Conservation (phyloP, 2,329 filamentous ascomycete genomes). For the Metarhizium guizhouense region DNA sequence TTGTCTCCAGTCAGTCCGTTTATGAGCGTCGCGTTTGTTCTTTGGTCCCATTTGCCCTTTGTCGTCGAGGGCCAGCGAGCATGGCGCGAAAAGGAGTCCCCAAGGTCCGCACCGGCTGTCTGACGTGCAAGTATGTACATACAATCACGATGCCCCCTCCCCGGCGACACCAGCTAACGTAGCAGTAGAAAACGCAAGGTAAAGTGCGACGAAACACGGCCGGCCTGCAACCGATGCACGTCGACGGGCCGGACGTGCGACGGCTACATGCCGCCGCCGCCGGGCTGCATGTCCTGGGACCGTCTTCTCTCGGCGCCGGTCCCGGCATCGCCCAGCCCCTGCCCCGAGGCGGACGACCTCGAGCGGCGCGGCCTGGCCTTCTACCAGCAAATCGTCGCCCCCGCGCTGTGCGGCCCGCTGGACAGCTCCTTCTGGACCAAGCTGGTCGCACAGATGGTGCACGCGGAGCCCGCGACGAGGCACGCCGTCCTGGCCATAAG, state of each 20-base stretch:
- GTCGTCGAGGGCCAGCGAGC: neutral
- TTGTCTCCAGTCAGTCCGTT: no score
- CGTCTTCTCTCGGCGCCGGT: constrained; percentile 21
- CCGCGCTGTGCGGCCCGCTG: constrained; percentile 24
- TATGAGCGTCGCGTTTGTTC: no score
- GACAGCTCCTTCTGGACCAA: constrained; percentile 33
- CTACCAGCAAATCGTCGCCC: constrained; percentile 28
- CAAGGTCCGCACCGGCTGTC: constrained; percentile 38
- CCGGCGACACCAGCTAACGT: constrained; percentile 13
- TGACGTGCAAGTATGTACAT: constrained; percentile 40
- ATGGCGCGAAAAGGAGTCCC: constrained; percentile 17
- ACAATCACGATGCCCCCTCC: no score
- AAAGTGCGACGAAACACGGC: constrained; percentile 48
- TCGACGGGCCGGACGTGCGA: constrained; percentile 45
- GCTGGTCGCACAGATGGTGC: constrained; percentile 27
- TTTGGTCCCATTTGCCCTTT: neutral
- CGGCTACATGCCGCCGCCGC: constrained; percentile 35
- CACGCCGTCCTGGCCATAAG: constrained; percentile 31
- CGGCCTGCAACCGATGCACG: constrained; percentile 40
- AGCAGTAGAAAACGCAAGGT: constrained; percentile 39
- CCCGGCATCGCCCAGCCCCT: constrained; percentile 11
- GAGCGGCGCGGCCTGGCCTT: constrained; percentile 26
- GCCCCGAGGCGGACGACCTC: constrained; percentile 8
- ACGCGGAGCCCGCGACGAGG: constrained; percentile 26
- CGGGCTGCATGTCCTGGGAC: constrained; percentile 23